Conservation (phyloP, 192 early-diverging fungal species). For the Oehlia diaphana region DNA sequence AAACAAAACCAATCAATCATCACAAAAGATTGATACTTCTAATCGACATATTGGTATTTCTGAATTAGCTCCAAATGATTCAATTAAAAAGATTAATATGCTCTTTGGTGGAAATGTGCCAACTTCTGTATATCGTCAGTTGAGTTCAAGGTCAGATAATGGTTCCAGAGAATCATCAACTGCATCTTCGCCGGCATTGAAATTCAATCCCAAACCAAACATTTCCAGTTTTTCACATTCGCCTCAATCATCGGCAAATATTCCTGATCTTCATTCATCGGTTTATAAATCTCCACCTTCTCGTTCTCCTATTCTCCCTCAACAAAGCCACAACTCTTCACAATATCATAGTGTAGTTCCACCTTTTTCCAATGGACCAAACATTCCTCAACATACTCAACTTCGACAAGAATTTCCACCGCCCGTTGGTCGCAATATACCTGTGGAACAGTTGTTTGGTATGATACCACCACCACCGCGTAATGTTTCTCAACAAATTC, state of each 20-base stretch:
- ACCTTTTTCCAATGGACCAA: constrained; percentile 22
- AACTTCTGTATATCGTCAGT: constrained; percentile 58
- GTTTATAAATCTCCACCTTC: constrained; percentile 15
- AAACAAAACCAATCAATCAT: neutral
- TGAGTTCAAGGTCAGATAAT: constrained; percentile 54
- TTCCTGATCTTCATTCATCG: constrained; percentile 17
- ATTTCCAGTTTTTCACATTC: constrained; percentile 21
- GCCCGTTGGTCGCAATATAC: constrained; percentile 24
- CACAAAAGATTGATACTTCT: constrained; percentile 16
- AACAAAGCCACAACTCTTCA: constrained; percentile 18
- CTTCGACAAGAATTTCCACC: constrained; percentile 17
- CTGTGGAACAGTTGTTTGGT: constrained; percentile 29
- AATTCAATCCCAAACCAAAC: constrained; percentile 27
- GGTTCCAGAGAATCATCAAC: constrained; percentile 28
- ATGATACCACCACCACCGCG: constrained; percentile 20
- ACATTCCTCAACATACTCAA: constrained; percentile 22
- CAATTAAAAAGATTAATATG: constrained; percentile 27
- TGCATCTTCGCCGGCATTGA: constrained; percentile 27
- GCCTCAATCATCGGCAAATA: constrained; percentile 16
- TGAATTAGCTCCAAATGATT: constrained; percentile 16
- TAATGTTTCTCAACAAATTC: constrained; percentile 23
- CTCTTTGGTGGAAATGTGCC: constrained; percentile 55
- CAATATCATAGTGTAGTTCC: constrained; percentile 19
- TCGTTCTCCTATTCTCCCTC: constrained; percentile 17
- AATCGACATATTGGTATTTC: constrained; percentile 13